phyloP scores from a whole-genome alignment of 169 alveolate species.

The Cryptosporidium bovis region DNA sequence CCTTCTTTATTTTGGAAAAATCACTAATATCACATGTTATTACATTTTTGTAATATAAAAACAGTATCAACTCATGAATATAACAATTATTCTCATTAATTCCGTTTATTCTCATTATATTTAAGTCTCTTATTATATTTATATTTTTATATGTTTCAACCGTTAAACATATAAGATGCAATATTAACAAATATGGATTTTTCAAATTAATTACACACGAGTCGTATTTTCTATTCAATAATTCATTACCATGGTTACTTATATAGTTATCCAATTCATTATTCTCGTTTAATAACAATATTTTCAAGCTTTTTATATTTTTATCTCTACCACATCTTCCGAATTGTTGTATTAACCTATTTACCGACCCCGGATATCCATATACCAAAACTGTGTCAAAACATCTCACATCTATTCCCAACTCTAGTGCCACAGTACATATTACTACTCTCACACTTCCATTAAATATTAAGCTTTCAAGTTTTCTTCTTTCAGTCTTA shows the following conservation, averaged over 20 bases:
- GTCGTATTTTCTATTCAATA: constrained; percentile 18
- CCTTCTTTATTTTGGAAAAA: not conserved
- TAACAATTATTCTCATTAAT: not conserved
- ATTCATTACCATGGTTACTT: constrained; percentile 27
- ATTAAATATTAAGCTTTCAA: constrained; percentile 69
- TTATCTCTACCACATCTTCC: constrained; percentile 78
- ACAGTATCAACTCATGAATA: constrained; percentile 5
- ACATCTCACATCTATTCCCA: constrained; percentile 77
- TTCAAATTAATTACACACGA: constrained; percentile 55
- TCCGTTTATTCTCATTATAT: constrained; percentile 9
- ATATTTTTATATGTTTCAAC: constrained; percentile 47
- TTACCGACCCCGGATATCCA: constrained; percentile 80
- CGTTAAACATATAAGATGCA: constrained; percentile 45
- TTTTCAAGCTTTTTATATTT: constrained; percentile 33
- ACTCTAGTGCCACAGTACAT: constrained; percentile 79
- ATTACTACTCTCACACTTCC: constrained; percentile 55
- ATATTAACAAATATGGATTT: constrained; percentile 57
- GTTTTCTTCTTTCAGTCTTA: constrained; percentile 58
- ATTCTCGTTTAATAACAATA: constrained; percentile 46
- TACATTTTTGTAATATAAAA: constrained; percentile 19
- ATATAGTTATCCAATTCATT: constrained; percentile 51
- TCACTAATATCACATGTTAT: constrained; percentile 8
- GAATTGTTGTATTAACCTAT: constrained; percentile 76
- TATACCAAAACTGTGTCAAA: constrained; percentile 74
- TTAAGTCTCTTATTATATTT: constrained; percentile 36